These are phyloP conservation scores for Oligophagozyma castellii DNA, from an alignment of 1,139 yeast genomes.

Conservation along the genomic window DNA sequence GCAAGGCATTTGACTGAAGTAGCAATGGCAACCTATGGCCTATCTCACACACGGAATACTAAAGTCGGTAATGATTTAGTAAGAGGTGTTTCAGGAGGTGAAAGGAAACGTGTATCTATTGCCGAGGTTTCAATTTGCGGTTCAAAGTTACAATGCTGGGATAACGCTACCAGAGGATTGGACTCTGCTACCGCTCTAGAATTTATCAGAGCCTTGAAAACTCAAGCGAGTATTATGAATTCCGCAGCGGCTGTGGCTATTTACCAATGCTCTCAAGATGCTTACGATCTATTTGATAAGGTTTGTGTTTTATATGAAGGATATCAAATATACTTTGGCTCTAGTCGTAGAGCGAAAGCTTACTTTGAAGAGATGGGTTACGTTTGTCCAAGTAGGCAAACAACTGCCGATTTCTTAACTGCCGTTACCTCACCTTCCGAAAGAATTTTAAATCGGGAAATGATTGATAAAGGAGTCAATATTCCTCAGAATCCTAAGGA, in stretches of 20 bases:
- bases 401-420: constrained; percentile 38
- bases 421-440: constrained; percentile 42
- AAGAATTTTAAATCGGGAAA: constrained; percentile 27
- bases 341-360: constrained; percentile 27
- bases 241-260: constrained; percentile 62
- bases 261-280: constrained; percentile 72
- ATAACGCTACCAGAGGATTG: constrained; percentile 63
- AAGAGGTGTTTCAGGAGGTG: constrained; percentile 34
- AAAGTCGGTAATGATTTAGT: constrained; percentile 31
- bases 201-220: constrained; percentile 54
- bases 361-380: constrained; percentile 40
- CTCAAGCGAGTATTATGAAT: constrained; percentile 43
- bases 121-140: constrained; percentile 33
- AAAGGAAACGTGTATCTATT: constrained; percentile 31
- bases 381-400: constrained; percentile 36
- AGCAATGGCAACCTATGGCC: constrained; percentile 31
- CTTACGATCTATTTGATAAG: constrained; percentile 35
- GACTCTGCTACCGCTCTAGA: constrained; percentile 70
- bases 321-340: constrained; percentile 32
- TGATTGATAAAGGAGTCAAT: constrained; percentile 29
- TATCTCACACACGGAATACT: constrained; percentile 30
- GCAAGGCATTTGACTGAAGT: constrained; percentile 28
- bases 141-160: constrained; percentile 48
- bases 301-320: constrained; percentile 35
- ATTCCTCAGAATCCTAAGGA: constrained; percentile 61